Evolutionary conservation across 192 early-diverging fungal genomes (phyloP), one percentile per base, ranked within the genome.

Genomic region (Rhizoclosmatium globosum): DNA sequence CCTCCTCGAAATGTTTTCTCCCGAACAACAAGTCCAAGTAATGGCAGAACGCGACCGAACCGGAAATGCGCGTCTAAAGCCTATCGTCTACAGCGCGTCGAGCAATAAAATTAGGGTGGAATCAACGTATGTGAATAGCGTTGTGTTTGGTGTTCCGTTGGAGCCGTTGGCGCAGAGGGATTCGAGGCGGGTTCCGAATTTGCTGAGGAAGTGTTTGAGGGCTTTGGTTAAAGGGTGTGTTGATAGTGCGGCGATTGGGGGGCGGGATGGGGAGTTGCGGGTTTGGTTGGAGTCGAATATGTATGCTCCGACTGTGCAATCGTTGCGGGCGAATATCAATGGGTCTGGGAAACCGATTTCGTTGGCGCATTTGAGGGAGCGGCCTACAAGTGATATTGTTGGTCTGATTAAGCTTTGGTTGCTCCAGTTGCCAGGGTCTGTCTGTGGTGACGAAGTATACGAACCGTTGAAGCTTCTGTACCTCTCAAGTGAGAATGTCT

Each of bases 401-500:
- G 81, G 76, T 6, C 61, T 81, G 41, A 19, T 85, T 41, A 84
- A 84, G 58, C 58, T 79, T 7, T 88, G 78, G 67, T 68, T 88
- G 19, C n/a, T 80, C 4, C 82, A 78, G 44, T 38, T 74, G n/a
- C 72, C 72, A 17, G 61, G 56, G 19, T 59, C 72, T n/a, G 17
- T 74, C n/a, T 74, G 70, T 39, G 53, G 82, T 41, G 53, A 82
- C 41, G 86, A 87, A 46, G 65, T 87, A 31, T 87, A 87, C 67
- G 86, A 87, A 13, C 82, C 83, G 0, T 64, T 87, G 4, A 87
- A 87, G 68, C 70, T 87, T 3, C 74, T 87, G 68, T 87, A 87
- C 67, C 75, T 87, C 42, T 81, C 79, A 58, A 87, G 78, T 79
- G 50, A 56, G 77, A 43, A 48, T n/a, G 19, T 21, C 64, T 3